phyloP scores from a whole-genome alignment of 495 filamentous ascomycete species.

The Neurospora sp. region DNA sequence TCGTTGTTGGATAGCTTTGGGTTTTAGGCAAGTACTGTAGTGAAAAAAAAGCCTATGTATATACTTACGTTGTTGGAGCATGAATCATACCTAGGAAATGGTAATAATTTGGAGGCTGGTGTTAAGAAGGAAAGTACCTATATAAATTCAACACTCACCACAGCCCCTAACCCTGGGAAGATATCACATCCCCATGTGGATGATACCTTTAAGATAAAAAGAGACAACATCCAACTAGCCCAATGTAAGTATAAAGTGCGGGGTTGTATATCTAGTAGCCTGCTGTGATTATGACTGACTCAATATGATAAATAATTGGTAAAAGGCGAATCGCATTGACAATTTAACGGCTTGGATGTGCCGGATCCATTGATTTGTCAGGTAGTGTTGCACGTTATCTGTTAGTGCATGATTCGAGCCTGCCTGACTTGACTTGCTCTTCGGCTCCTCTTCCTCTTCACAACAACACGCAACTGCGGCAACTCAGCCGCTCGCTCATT shows the following conservation, averaged over 20 bases:
- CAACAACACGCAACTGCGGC: neutral
- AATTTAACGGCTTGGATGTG: neutral
- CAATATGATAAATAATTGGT: neutral
- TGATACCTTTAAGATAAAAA: neutral
- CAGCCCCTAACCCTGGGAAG: neutral
- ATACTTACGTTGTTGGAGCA: neutral
- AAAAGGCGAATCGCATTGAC: neutral
- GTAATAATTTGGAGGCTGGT: neutral
- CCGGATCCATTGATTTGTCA: neutral
- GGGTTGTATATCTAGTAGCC: neutral
- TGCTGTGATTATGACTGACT: neutral
- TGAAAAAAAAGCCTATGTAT: neutral
- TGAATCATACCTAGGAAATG: neutral
- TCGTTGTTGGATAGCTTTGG: slow-evolving; percentile 74
- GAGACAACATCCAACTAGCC: neutral
- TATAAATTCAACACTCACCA: neutral
- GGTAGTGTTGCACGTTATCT: neutral
- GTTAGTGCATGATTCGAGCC: neutral
- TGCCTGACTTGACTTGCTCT: neutral
- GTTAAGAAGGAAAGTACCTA: neutral
- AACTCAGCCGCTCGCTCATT: neutral
- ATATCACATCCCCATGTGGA: neutral
- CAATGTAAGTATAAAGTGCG: neutral
- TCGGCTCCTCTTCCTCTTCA: neutral
- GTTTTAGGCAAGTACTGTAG: slow-evolving; percentile 33